Evolutionary conservation across 768 basidiomycete species (phyloP).

Genomic region (Mrakia hoshinonis): DNA sequence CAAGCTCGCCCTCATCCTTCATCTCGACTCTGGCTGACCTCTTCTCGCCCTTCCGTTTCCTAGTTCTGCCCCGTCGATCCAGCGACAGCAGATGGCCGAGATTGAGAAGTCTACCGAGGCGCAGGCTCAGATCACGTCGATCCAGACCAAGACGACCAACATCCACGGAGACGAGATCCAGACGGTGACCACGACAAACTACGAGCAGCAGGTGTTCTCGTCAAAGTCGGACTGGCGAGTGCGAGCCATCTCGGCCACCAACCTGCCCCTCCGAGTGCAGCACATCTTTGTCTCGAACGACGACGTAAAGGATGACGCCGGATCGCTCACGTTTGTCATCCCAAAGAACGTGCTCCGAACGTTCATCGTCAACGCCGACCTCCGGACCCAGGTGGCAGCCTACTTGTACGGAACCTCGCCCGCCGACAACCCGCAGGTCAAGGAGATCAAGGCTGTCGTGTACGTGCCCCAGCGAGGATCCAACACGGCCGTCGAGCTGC

Average conservation of each 20-base stretch:
- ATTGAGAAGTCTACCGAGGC: conserved; percentile 94
- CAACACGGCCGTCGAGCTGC: conserved; percentile 88
- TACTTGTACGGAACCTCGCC: conserved; percentile 89
- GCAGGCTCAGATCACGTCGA: conserved; percentile 85
- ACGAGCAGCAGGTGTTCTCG: conserved; percentile 97
- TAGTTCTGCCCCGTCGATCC: conserved; percentile 45
- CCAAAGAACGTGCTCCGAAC: conserved; percentile 94
- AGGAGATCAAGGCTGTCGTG: conserved; percentile 95
- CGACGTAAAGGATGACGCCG: conserved; percentile 95
- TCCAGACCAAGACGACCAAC: conserved; percentile 97
- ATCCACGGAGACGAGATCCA: conserved; percentile 89
- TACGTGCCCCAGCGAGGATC: conserved; percentile 97
- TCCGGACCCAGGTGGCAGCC: conserved; percentile 90
- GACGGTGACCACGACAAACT: conserved; percentile 92
- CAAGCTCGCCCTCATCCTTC: not conserved
- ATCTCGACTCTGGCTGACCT: conserved; percentile 8
- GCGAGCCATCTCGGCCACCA: conserved; percentile 92
- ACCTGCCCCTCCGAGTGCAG: conserved; percentile 88
- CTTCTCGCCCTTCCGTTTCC: not conserved
- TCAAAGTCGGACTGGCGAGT: conserved; percentile 98
- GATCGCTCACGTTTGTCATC: conserved; percentile 86
- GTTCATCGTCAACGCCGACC: conserved; percentile 84
- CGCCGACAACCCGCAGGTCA: conserved; percentile 92
- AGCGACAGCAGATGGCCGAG: conserved; percentile 98
- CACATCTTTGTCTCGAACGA: conserved; percentile 99